phyloP scores from a whole-genome alignment of 2,329 filamentous ascomycete genomes.

The Albophoma yamanashiensis region DNA sequence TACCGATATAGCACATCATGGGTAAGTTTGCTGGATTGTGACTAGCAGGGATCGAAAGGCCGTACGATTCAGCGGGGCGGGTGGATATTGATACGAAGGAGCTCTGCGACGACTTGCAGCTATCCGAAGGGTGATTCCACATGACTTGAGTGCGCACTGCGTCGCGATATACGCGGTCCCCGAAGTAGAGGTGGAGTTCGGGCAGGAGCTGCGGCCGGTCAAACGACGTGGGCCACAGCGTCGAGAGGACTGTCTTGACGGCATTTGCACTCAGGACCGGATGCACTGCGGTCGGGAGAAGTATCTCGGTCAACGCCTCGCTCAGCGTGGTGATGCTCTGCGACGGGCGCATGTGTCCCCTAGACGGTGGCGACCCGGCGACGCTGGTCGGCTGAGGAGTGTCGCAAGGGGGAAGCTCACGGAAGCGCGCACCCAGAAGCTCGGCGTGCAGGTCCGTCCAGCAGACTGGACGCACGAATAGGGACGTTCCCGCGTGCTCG shows the following conservation, averaged over 20 bases:
- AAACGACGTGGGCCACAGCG: conserved; percentile 30
- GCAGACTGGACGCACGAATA: conserved; percentile 41
- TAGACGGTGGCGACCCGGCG: conserved; percentile 22
- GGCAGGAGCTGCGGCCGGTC: conserved; percentile 16
- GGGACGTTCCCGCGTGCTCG: conserved; percentile 32
- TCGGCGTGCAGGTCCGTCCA: conserved; percentile 43
- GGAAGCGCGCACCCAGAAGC: conserved; percentile 37
- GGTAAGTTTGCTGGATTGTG: conserved; percentile 15
- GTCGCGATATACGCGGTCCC: conserved; percentile 30
- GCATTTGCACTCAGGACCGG: conserved; percentile 26
- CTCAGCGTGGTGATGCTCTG: conserved; percentile 30
- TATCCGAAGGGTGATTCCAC: conserved; percentile 30
- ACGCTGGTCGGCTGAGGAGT: conserved; percentile 26
- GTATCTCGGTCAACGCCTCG: conserved; percentile 30
- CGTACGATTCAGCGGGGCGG: conserved; percentile 19
- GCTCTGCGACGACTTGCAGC: conserved; percentile 12
- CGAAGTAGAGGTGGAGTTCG: conserved; percentile 40
- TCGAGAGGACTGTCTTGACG: conserved; percentile 32
- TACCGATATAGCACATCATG: conserved; percentile 36
- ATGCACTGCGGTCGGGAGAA: conserved; percentile 20
- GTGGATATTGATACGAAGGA: conserved; percentile 27
- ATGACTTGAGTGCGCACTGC: conserved; percentile 37
- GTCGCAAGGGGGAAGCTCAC: conserved; percentile 28
- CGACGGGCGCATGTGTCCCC: conserved; percentile 26
- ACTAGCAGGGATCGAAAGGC: conserved; percentile 7